Evolutionary conservation across 768 basidiomycete genomes (phyloP).

Genomic region (Mycena galericulata): DNA sequence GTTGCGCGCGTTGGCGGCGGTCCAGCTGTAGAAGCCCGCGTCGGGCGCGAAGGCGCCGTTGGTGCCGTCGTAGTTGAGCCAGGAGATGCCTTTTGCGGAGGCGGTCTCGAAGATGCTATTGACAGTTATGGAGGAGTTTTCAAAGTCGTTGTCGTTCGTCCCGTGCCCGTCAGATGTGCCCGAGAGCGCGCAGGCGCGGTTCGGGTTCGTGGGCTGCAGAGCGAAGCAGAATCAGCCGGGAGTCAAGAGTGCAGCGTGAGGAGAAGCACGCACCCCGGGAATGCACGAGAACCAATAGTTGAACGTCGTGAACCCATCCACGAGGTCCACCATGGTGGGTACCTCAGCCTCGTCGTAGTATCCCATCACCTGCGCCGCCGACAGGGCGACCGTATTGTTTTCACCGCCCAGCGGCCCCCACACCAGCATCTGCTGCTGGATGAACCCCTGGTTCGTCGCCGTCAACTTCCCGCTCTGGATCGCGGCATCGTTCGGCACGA

Average conservation of each 20-base stretch:
- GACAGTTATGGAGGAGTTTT: constrained; percentile 30
- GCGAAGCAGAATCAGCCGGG: neutral
- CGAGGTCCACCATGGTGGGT: constrained; percentile 39
- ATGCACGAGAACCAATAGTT: constrained; percentile 45
- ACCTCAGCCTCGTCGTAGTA: constrained; percentile 39
- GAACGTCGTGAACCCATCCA: constrained; percentile 43
- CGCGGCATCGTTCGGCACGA: constrained; percentile 36
- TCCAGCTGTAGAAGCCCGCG: constrained; percentile 41
- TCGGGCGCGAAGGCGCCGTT: constrained; percentile 38
- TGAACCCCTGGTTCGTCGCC: constrained; percentile 40
- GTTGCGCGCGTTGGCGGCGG: constrained; percentile 29
- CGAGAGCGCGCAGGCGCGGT: constrained; percentile 43
- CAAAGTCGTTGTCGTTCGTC: constrained; percentile 41
- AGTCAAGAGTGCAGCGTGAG: neutral
- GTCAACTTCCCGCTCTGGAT: constrained; percentile 29
- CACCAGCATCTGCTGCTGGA: constrained; percentile 39
- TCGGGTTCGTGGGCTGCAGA: constrained; percentile 46
- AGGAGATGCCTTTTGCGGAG: constrained; percentile 37
- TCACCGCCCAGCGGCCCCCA: constrained; percentile 7
- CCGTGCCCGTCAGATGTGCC: constrained; percentile 47
- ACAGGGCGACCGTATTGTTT: constrained; percentile 27
- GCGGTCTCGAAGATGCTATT: constrained; percentile 45
- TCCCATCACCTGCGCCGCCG: constrained; percentile 43
- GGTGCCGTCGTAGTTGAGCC: constrained; percentile 45
- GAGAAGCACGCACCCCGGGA: neutral